phyloP scores from a whole-genome alignment of 1,284 basidiomycete genomes.

The Tremellales sp. region DNA sequence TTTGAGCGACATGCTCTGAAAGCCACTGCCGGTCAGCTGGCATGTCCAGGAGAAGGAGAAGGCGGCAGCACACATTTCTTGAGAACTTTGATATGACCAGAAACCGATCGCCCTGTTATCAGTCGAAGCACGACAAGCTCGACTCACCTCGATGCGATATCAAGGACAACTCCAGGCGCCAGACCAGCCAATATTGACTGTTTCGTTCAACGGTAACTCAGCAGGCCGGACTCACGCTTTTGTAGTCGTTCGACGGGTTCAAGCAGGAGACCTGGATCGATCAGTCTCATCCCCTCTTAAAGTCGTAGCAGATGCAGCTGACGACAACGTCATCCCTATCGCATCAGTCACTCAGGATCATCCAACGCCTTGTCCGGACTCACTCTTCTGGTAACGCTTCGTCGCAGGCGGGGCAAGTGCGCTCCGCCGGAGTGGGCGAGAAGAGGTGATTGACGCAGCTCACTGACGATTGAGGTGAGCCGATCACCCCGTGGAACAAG shows the following conservation, averaged over 20 bases:
- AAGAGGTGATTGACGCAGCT: constrained; percentile 26
- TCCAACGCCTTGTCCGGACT: too few relatives aligned
- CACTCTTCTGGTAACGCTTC: constrained; percentile 12
- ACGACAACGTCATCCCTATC: constrained; percentile 30
- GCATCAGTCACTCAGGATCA: constrained; percentile 7
- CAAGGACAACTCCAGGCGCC: constrained; percentile 20
- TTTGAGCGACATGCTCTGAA: constrained; percentile 22
- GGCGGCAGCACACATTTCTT: constrained; percentile 22
- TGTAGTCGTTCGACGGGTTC: constrained; percentile 29
- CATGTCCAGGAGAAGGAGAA: background rate
- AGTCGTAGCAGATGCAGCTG: constrained; percentile 1
- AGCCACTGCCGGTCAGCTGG: constrained; percentile 12
- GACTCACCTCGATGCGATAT: constrained; percentile 19
- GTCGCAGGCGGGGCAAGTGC: constrained; percentile 27
- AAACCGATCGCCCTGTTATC: constrained; percentile 23
- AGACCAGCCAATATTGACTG: constrained; percentile 32
- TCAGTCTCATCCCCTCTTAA: background rate
- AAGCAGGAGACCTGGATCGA: constrained; percentile 17
- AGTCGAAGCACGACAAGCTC: background rate
- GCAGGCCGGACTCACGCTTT: constrained; percentile 14
- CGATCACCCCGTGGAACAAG: too few relatives aligned
- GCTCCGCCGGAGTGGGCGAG: constrained; percentile 3
- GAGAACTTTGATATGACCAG: constrained; percentile 31
- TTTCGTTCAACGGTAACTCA: too few relatives aligned
- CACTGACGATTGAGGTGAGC: constrained; percentile 15